A percentile compares a stretch with the other conserved stretches of the same genome.
Evolutionary conservation across 805 yeast species (phyloP).

Genomic region (Kuraishia ogatae): DNA sequence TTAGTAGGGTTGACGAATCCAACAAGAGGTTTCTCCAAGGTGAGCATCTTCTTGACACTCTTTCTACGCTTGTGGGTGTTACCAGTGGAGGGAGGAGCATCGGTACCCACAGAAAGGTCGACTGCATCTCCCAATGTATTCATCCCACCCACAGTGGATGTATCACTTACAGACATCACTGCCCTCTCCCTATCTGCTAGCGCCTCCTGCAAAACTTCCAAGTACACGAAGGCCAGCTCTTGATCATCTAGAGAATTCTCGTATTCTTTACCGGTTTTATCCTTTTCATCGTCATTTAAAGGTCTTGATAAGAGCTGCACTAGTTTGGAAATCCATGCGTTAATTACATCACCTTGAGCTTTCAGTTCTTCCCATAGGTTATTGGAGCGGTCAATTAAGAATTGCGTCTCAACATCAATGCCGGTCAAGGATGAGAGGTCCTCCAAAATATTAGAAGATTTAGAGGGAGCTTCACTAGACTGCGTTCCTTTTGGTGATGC

Average conservation of each 20-base stretch:
- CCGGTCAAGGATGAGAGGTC: background rate
- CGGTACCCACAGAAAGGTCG: background rate
- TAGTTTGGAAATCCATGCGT: conserved; percentile 41
- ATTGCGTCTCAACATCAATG: background rate
- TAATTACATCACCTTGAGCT: conserved; percentile 40
- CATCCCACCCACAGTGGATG: conserved; percentile 5
- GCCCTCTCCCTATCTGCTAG: conserved; percentile 34
- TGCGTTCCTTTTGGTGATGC: background rate
- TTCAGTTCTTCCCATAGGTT: conserved; percentile 30
- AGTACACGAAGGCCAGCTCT: conserved; percentile 52
- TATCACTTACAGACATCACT: conserved; percentile 20
- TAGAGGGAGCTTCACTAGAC: background rate
- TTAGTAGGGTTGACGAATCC: background rate
- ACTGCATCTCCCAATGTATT: too few species aligned
- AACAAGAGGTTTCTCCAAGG: background rate
- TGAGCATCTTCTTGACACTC: conserved; percentile 1
- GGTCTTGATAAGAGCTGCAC: conserved; percentile 35
- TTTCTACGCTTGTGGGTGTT: background rate
- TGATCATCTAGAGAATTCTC: conserved; percentile 66
- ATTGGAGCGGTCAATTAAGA: background rate
- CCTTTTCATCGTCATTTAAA: conserved; percentile 22
- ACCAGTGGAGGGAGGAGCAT: background rate
- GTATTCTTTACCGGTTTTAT: conserved; percentile 66
- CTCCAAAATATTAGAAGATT: background rate
- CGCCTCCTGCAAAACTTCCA: conserved; percentile 43